Percentiles rank a stretch among this genome's conserved stretches.
Evolutionary conservation across 495 filamentous ascomycete species (phyloP).

Genomic region (Staphylotrichum longicolle): DNA sequence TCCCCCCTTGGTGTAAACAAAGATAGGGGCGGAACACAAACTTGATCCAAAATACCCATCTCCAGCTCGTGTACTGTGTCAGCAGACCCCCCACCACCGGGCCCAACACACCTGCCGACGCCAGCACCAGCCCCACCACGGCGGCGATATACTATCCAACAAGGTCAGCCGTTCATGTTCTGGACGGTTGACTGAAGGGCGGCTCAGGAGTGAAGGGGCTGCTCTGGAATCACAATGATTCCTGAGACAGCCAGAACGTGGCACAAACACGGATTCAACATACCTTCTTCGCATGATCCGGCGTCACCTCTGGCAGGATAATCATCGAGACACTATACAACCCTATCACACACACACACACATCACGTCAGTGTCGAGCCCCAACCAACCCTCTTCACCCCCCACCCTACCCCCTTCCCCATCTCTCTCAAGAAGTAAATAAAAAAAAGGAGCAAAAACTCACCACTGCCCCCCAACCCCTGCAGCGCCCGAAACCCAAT

Average conservation of each 20-base stretch:
- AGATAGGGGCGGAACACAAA: slow-evolving; percentile 17
- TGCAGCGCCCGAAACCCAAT: slow-evolving; percentile 46
- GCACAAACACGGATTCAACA: no score
- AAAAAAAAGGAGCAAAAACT: slow-evolving; percentile 14
- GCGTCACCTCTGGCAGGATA: slow-evolving; percentile 52
- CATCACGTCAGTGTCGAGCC: background rate
- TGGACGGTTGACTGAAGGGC: no score
- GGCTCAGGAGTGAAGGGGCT: no score
- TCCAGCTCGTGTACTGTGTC: slow-evolving; percentile 58
- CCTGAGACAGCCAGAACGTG: no score
- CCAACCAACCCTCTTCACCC: background rate
- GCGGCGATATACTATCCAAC: slow-evolving; percentile 30
- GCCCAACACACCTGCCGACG: slow-evolving; percentile 46
- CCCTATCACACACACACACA: slow-evolving; percentile 8
- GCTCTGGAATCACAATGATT: no score
- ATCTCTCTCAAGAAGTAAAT: background rate
- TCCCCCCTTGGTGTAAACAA: no score
- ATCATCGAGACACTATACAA: slow-evolving; percentile 53
- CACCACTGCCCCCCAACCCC: slow-evolving; percentile 47
- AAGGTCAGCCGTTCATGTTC: no score
- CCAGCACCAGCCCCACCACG: slow-evolving; percentile 34
- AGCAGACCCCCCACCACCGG: slow-evolving; percentile 64
- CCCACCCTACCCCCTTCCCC: no score
- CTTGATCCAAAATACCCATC: slow-evolving; percentile 73
- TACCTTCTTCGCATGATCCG: slow-evolving; percentile 32